Evolutionary conservation across 805 yeast species (phyloP), one percentile per base, ranked within the genome.

Genomic region (Brettanomyces bruxellensis): DNA sequence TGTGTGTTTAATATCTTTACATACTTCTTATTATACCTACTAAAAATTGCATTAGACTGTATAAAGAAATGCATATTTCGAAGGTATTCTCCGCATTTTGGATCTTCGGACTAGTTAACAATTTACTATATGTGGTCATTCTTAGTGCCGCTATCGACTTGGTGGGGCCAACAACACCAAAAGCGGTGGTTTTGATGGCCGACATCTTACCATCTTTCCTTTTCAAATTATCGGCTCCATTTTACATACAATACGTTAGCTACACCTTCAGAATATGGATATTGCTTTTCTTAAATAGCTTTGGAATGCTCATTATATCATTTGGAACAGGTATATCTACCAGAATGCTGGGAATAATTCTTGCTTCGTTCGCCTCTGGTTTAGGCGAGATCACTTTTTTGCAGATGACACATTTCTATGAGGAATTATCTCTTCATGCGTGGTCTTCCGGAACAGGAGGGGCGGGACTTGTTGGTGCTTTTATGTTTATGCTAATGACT

Each of bases 381-480:
- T 65, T 90, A 24, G 99, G 99, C 0, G 99, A 91, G 60, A 69
- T 86, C 5, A 86, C 96, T 0, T 91, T 91, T 53, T 65, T 91
- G 39, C 95, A 86, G 60, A 66, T 91, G 62, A 87, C 96, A 1
- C 96, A 90, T 59, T 83, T 70, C 55, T 88, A 79, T 61, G 73
- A 70, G 18, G 70, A 71, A 14, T 32, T 44, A 11, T 70, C 95
- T 4, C 68, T 91, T 41, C 79, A 82, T 43, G 97, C 95, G 0
- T 91, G 95, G 79, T 85, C 95, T 22, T 77, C 89, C 6, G 99
- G 99, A 1, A 91, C 98, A 0, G 98, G 99, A 3, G 95, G 88
- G 18, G 98, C 99, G 1, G 99, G 99, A 0, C 62, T 91, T 4
- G 73, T 78, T 18, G 99, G 98, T 0, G 79, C 90, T 46, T 86